Conservation (phyloP, 441 rosid genomes). For the Euphorbia corollata region DNA sequence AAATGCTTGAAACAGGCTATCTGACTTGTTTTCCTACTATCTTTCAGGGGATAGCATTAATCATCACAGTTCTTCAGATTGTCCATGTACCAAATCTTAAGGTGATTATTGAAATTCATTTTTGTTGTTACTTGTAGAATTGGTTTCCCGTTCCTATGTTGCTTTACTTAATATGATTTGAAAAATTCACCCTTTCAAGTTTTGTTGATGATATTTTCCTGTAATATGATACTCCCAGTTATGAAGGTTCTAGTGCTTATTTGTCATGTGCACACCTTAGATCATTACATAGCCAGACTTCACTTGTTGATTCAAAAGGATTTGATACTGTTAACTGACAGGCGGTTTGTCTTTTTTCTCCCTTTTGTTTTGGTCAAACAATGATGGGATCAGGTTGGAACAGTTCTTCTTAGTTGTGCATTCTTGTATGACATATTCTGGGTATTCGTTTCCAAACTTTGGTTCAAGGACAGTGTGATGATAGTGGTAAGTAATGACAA, state of each 20-base stretch:
- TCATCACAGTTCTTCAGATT: conserved; percentile 90
- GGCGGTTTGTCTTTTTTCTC: neutral
- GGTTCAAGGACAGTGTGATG: conserved; percentile 93
- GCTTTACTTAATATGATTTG: conserved; percentile 5
- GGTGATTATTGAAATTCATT: conserved; percentile 37
- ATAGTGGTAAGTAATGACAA: conserved; percentile 61
- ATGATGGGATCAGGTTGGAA: conserved; percentile 60
- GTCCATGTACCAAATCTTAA: conserved; percentile 90
- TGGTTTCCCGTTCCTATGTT: conserved; percentile 9
- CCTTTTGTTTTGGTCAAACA: conserved; percentile 8
- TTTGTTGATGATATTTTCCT: neutral
- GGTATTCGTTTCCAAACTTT: conserved; percentile 75
- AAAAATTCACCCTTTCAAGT: neutral
- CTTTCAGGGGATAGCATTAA: conserved; percentile 81
- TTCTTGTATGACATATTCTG: conserved; percentile 90
- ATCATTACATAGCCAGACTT: neutral
- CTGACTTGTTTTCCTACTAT: conserved; percentile 11
- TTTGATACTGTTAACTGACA: conserved; percentile 9
- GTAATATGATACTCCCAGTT: neutral
- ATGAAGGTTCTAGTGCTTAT: neutral
- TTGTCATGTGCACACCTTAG: neutral
- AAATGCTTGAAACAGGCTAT: conserved; percentile 1
- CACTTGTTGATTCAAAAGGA: neutral
- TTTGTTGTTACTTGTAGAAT: conserved; percentile 4
- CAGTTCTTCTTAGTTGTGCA: conserved; percentile 85